phyloP scores from a whole-genome alignment of 208 protist genomes.

The Eutreptiella sp. region DNA sequence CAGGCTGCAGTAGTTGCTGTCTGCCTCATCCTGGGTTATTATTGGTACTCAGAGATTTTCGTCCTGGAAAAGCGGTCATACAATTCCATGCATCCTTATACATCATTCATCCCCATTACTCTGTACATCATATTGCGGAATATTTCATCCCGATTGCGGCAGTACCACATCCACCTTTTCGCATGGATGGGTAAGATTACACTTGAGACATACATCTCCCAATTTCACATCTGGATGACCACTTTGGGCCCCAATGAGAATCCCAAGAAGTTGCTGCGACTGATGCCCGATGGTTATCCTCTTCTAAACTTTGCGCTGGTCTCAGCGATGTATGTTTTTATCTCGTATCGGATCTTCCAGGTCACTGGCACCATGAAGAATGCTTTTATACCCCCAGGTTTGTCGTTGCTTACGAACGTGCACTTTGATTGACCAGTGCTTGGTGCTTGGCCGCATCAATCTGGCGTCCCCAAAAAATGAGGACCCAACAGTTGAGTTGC shows the following conservation, averaged over 20 bases:
- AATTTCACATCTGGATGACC: conserved; percentile 58
- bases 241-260: conserved; percentile 43
- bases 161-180: conserved; percentile 49
- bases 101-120: conserved; percentile 54
- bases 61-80: conserved; percentile 43
- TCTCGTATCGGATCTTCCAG: too few species aligned
- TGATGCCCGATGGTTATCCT: too few species aligned
- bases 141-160: conserved; percentile 36
- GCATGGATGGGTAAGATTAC: conserved; percentile 57
- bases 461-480: too few species aligned
- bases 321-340: too few species aligned
- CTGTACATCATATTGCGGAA: conserved; percentile 61
- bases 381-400: too few species aligned
- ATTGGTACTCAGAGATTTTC: conserved; percentile 35
- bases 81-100: conserved; percentile 64
- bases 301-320: too few species aligned
- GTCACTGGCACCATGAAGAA: too few species aligned
- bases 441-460: too few species aligned
- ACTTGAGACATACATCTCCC: conserved; percentile 72
- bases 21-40: conserved; percentile 23
- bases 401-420: too few species aligned
- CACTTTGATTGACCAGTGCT: too few species aligned
- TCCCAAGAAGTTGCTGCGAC: conserved; percentile 34
- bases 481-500: too few species aligned
- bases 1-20: conserved; percentile 28